Evolutionary conservation across 768 basidiomycete genomes (phyloP).

Genomic region (Hygrophoropsis aurantiaca): DNA sequence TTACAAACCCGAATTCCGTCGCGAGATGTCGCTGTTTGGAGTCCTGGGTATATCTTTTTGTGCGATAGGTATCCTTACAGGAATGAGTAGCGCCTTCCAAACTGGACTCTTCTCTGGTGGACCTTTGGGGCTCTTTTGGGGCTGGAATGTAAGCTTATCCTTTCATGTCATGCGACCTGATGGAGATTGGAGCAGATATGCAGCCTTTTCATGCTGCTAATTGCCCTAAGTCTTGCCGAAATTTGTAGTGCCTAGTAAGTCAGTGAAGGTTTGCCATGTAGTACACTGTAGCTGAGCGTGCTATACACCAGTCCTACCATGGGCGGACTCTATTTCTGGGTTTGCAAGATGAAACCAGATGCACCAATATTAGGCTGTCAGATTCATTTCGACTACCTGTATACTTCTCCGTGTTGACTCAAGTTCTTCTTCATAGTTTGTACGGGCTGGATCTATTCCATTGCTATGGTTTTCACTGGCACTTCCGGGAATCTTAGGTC

Average conservation of each 20-base stretch:
- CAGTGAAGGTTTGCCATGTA: not conserved
- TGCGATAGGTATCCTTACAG: constrained; percentile 58
- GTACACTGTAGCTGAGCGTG: not conserved
- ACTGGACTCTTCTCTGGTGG: constrained; percentile 59
- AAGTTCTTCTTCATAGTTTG: constrained; percentile 27
- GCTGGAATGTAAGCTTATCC: constrained; percentile 50
- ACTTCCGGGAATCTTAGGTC: constrained; percentile 58
- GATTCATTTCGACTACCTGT: constrained; percentile 12
- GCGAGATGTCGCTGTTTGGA: constrained; percentile 59
- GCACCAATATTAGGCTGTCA: constrained; percentile 52
- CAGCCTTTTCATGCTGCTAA: constrained; percentile 57
- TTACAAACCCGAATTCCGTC: constrained; percentile 54
- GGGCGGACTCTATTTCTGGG: constrained; percentile 65
- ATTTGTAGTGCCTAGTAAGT: constrained; percentile 59
- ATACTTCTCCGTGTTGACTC: not conserved
- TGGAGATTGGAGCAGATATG: constrained; percentile 37
- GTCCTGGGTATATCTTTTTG: constrained; percentile 62
- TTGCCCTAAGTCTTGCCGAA: constrained; percentile 55
- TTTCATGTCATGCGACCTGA: not conserved
- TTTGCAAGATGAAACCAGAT: constrained; percentile 59
- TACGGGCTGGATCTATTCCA: constrained; percentile 61
- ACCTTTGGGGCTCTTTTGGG: constrained; percentile 60
- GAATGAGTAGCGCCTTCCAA: constrained; percentile 61
- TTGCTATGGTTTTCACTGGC: constrained; percentile 59
- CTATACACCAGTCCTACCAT: constrained; percentile 44